These are phyloP conservation scores for Eucalyptus lansdowneana DNA, from an alignment of 345 rosid genomes.

Conservation along the genomic window DNA sequence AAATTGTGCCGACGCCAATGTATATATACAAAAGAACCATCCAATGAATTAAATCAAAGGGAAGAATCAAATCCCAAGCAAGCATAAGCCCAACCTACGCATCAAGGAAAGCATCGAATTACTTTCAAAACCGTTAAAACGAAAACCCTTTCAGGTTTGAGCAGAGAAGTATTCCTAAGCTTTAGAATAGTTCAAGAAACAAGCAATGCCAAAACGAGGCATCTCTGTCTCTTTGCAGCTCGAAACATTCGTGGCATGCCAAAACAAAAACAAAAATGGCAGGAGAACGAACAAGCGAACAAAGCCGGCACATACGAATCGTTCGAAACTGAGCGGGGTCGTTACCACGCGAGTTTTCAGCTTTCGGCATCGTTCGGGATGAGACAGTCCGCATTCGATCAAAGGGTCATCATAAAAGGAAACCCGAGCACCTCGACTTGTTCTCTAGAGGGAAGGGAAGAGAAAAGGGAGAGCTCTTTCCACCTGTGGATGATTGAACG, in stretches of 20 bases:
- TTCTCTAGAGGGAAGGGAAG: background rate
- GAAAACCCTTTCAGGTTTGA: background rate
- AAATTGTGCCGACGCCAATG: background rate
- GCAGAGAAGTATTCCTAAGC: background rate
- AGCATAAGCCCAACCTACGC: background rate
- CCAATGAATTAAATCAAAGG: background rate
- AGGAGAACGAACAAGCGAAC: background rate
- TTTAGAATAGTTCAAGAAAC: background rate
- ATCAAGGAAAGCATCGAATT: background rate
- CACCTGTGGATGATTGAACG: background rate
- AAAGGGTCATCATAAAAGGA: background rate
- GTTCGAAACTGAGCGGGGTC: background rate
- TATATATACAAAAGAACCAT: background rate
- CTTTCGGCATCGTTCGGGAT: slow-evolving; percentile 3
- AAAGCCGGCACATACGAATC: slow-evolving; percentile 5
- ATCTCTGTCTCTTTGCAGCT: background rate
- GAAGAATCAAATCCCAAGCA: background rate
- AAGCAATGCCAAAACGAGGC: background rate
- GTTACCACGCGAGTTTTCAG: slow-evolving; percentile 22
- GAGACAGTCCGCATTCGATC: background rate
- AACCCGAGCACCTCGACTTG: background rate
- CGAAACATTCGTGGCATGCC: background rate
- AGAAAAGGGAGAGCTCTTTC: background rate
- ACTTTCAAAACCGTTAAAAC: background rate
- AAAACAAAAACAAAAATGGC: background rate